These are phyloP conservation scores for Phoma sp. DNA, from an alignment of 2,329 filamentous ascomycete genomes.

Conservation along the genomic window DNA sequence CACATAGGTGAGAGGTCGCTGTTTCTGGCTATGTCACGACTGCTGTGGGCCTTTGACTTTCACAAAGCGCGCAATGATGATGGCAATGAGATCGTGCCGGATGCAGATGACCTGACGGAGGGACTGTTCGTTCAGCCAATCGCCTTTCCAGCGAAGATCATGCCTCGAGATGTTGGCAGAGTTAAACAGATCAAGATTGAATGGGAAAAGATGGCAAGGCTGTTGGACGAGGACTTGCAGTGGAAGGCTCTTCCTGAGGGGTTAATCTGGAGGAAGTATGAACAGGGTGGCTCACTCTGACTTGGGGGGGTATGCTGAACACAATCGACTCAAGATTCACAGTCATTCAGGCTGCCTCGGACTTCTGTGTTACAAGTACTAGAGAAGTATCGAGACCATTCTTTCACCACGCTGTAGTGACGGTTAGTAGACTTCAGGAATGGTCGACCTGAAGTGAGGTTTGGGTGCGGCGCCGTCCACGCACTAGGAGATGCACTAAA, in stretches of 20 bases:
- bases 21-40: slow-evolving; percentile 38
- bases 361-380: no score
- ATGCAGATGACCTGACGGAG: slow-evolving; percentile 23
- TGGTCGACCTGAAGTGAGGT: neutral
- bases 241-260: slow-evolving; percentile 31
- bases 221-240: slow-evolving; percentile 27
- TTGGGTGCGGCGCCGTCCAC: neutral
- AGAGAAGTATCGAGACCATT: no score
- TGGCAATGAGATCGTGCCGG: slow-evolving; percentile 17
- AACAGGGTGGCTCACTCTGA: neutral
- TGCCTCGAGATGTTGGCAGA: slow-evolving; percentile 18
- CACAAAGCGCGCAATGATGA: neutral
- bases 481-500: neutral
- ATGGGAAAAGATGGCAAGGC: slow-evolving; percentile 24
- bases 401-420: no score
- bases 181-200: slow-evolving; percentile 16
- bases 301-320: neutral
- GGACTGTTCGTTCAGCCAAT: slow-evolving; percentile 27
- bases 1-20: slow-evolving; percentile 45
- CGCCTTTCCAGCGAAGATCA: slow-evolving; percentile 25
- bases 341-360: no score
- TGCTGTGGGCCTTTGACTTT: slow-evolving; percentile 46
- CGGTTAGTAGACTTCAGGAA: neutral
- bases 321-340: neutral
- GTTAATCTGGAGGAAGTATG: slow-evolving; percentile 23